Evolutionary conservation across 805 yeast species (phyloP), one percentile per base, ranked within the genome.

Genomic region (Yarrowia sp.): DNA sequence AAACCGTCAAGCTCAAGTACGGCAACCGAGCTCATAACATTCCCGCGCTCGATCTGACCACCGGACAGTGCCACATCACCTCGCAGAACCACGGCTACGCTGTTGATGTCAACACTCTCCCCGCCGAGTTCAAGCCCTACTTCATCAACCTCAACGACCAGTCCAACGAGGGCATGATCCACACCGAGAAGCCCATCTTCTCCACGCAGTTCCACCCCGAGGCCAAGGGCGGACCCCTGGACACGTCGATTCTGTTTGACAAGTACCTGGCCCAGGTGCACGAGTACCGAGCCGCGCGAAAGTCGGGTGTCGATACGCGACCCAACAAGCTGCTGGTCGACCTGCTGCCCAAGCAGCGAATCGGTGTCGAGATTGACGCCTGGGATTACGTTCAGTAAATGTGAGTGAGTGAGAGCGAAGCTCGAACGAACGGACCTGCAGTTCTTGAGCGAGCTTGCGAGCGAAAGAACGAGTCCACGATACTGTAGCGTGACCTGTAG

Each of bases 21-120:
- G 99, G 99, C 77, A 94, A 94, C 82, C 87, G 99, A 78, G 99
- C 97, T 25, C 99, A 96, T 78, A 94, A 94, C 75, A 96, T 96
- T 66, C 99, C 99, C 63, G 96, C 97, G 13, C 81, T 92, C 73
- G 97, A 93, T 74, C 75, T 92, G 69, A 79, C 85, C 61, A 88
- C 96, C 31, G 97, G 98, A 63, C 86, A 88, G 73, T 93, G 98
- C 75, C 97, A 94, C 76, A 96, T 94, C 74, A 94, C 99, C 12
- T 93, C 98, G 25, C 99, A 94, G 80, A 94, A 94, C 78, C 99
- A 96, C 74, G 99, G 99, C 65, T 94, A 90, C 72, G 99, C 98
- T 8, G 98, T 96, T 51, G 97, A 92, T 72, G 86, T 86, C 14
- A 68, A 75, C 22, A 87, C 97, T 31, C 80, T 94, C 69, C 85